These are phyloP conservation scores for Botrytis sinoallii DNA, from an alignment of 2,329 filamentous ascomycete species.

Conservation along the genomic window DNA sequence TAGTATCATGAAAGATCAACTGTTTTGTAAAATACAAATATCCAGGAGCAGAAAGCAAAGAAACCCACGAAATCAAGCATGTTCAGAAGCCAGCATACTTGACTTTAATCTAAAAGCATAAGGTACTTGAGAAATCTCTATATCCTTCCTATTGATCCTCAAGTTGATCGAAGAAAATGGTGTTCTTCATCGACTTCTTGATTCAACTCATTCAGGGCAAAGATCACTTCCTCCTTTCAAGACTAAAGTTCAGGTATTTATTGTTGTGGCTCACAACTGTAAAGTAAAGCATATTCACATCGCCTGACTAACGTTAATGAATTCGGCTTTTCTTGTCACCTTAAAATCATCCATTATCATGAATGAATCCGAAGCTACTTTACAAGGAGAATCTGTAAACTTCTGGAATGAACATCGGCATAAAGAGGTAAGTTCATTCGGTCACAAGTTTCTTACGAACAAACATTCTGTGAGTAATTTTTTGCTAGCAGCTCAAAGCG, in stretches of 20 bases:
- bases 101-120: background rate
- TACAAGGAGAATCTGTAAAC: fast-evolving
- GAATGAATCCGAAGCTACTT: background rate
- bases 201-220: background rate
- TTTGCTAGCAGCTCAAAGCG: background rate
- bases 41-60: too few relatives aligned
- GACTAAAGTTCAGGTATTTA: background rate
- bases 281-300: background rate
- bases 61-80: background rate
- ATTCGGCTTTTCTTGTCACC: background rate
- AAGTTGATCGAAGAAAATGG: background rate
- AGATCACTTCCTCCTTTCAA: background rate
- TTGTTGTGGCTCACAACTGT: background rate
- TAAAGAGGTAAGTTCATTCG: background rate
- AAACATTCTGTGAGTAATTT: fast-evolving
- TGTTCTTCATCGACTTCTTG: background rate
- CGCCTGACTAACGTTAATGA: fast-evolving
- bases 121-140: fast-evolving
- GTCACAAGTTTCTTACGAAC: too few relatives aligned
- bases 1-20: background rate
- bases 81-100: background rate
- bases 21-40: background rate
- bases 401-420: background rate
- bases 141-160: background rate
- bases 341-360: background rate